Evolutionary conservation across 306 rosid genomes (phyloP).

Genomic region (Cyamopsis tetragonoloba): DNA sequence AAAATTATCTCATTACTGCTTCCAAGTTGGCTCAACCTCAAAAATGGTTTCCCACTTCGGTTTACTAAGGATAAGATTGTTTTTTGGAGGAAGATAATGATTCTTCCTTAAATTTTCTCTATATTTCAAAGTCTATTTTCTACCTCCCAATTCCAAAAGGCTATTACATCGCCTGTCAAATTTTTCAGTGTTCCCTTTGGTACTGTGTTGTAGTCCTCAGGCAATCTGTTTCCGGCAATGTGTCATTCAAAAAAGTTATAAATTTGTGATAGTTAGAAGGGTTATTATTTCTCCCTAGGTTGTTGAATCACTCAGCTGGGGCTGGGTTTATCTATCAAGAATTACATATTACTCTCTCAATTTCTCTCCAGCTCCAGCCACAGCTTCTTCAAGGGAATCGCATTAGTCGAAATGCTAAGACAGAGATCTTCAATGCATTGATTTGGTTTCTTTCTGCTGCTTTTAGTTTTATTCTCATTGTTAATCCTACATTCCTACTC

Average conservation of each 20-base stretch:
- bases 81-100: neutral
- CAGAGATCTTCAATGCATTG: neutral
- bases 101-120: neutral
- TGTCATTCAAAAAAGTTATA: neutral
- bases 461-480: neutral
- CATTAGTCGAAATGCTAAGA: neutral
- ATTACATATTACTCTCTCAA: neutral
- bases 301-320: neutral
- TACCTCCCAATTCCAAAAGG: too few relatives aligned
- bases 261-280: neutral
- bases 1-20: neutral
- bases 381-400: neutral
- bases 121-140: neutral
- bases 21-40: neutral
- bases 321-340: neutral
- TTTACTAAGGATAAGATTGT: neutral
- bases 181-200: neutral
- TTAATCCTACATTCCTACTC: neutral
- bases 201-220: neutral
- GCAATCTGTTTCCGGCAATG: neutral
- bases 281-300: neutral
- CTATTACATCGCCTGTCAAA: neutral
- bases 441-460: neutral
- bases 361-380: too few relatives aligned
- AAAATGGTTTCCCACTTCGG: neutral